Conservation (phyloP, 208 protist genomes). For the Leishmania martiniquensis region DNA sequence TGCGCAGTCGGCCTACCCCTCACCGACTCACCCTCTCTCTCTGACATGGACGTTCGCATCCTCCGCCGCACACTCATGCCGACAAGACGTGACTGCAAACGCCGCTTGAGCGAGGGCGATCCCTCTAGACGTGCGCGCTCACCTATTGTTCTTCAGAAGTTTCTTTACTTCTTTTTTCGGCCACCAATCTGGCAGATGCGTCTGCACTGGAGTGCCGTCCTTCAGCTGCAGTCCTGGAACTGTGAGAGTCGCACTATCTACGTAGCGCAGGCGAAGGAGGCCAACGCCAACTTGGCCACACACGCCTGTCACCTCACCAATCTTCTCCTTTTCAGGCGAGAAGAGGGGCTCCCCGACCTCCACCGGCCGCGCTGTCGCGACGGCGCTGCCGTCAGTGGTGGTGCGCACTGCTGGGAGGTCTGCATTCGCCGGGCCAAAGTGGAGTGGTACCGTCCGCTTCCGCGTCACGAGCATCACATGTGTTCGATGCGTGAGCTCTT, state of each 20-base stretch:
- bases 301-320: conserved; percentile 67
- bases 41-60: too few relatives aligned
- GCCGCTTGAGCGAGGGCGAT: too few relatives aligned
- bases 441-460: conserved; percentile 90
- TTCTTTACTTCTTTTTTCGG: conserved; percentile 72
- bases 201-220: conserved; percentile 40
- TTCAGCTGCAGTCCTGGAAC: conserved; percentile 48
- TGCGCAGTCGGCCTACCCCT: too few relatives aligned
- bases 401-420: background rate
- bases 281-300: conserved; percentile 58
- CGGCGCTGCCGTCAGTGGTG: background rate
- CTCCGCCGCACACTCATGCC: too few relatives aligned
- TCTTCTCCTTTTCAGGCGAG: conserved; percentile 38
- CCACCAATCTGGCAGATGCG: conserved; percentile 75
- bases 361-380: conserved; percentile 1
- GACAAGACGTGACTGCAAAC: too few relatives aligned
- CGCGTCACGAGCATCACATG: conserved; percentile 94
- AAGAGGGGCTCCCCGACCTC: conserved; percentile 51
- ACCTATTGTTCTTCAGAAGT: conserved; percentile 56
- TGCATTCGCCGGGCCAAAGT: conserved; percentile 22
- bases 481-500: conserved; percentile 96
- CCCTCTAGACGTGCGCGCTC: conserved; percentile 2
- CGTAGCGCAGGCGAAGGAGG: conserved; percentile 76
- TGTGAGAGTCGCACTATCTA: conserved; percentile 49
- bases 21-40: too few relatives aligned